Evolutionary conservation across 1,284 basidiomycete species (phyloP), one percentile per base, ranked within the genome.

Genomic region (Sporisorium graminicola): DNA sequence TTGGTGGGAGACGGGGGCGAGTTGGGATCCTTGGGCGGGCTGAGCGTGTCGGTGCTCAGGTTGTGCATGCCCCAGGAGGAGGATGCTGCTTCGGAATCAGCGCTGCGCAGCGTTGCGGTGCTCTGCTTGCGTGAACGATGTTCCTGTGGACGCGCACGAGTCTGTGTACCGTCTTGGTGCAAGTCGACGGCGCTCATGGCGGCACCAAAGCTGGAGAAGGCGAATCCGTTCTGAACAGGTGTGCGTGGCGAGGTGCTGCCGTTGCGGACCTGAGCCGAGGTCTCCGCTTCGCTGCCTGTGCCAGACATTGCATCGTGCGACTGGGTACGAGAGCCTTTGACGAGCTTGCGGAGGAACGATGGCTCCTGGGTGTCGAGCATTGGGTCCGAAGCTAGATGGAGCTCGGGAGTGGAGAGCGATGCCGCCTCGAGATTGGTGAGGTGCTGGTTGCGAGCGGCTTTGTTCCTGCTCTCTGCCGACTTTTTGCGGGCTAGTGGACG

Each of bases 331-430:
- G 62, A 55, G 42, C 57, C 65, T 29, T 63, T 70, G n/a, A 65
- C 68, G 18, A 76, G 65, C 50, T 61, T 71, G 44, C 68, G 73
- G 55, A 76, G 49, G 52, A 76, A 76, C 2, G 68, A 67, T 0
- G 73, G 73, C 44, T 76, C 75, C 16, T 80, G 68, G 14, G 69
- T 67, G 20, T 74, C 74, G 47, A 78, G 58, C 63, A 81, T 61
- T 1, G 80, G 73, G 29, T 80, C 78, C 2, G 80, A 81, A 20
- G 80, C 72, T 37, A 81, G 65, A 37, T 81, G 80, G 8, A 81
- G 74, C 61, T 81, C 80, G 1, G 80, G 80, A 0, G 76, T 81
- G 29, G 75, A 78, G 7, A 80, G 71, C 5, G 78, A 76, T 2
- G 80, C 80, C 22, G 70, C 55, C 50, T 74, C 71, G 13, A 77